Evolutionary conservation across 345 rosid species (phyloP), one percentile per base, ranked within the genome.

Genomic region (Camelina neglecta): DNA sequence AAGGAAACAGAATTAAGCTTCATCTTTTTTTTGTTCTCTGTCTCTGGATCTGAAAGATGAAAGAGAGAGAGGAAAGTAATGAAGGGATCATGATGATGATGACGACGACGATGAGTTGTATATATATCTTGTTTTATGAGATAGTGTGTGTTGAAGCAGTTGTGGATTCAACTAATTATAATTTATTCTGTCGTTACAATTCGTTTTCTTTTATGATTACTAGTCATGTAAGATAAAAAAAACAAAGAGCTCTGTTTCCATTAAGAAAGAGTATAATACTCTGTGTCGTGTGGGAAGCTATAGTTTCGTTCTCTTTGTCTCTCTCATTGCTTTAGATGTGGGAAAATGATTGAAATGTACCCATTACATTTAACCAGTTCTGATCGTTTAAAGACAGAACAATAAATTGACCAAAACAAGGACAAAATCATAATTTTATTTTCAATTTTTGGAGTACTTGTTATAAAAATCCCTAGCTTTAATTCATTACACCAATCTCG

Each of bases 41-140:
- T 35, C 38, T 35, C 0, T 35, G 63, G 65, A 73, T 66, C 63
- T 54, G 20, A 48, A 78, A n/a, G 36, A 58, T 18, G 68, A 50
- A 65, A 8, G 62, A 47, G 35, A 29, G 31, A 65, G 42, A 60
- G 49, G 60, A 61, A 65, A 45, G 73, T 15, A 56, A 26, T 50
- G 77, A 35, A 48, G 26, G 29, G 73, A 59, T 75, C 79, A 50
- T 16, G 73, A 26, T 66, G 67, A 67, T 65, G 71, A 64, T 3
- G 44, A 58, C 29, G 47, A 66, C 11, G 4, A 60, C 60, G 7
- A 35, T 35, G 38, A 35, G 49, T 20, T 48, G 38, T 45, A 41
- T 59, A 65, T 74, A 45, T 24, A 59, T 35, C 31, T 51, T 3
- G 50, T 62, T 55, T 6, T 41, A 61, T 60, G 57, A 62, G 65